A percentile compares a stretch with the other conserved stretches of the same genome.
These are phyloP conservation scores for Podospora anserina DNA, from an alignment of 495 filamentous ascomycete species.

Conservation along the genomic window DNA sequence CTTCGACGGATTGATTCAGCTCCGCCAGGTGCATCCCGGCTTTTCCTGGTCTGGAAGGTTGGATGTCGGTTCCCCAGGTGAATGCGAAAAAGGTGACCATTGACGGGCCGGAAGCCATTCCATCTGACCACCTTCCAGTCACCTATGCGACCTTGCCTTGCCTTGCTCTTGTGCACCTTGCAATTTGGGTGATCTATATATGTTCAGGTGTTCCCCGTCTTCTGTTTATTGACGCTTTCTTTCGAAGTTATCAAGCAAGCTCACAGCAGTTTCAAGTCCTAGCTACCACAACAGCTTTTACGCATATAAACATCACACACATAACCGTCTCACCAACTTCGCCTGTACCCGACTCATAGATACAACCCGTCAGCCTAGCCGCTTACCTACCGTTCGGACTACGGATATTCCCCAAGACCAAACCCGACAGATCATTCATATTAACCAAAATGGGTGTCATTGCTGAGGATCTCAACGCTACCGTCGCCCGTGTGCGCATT, in stretches of 20 bases:
- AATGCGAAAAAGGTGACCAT: not conserved
- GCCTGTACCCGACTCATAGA: not conserved
- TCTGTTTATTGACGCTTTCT: not conserved
- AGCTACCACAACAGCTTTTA: not conserved
- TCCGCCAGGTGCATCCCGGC: not conserved
- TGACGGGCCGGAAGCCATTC: not conserved
- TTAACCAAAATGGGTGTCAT: slow-evolving; percentile 16
- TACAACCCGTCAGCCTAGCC: not conserved
- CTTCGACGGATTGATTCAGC: not conserved
- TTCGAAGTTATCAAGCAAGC: not conserved
- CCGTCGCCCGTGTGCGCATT: slow-evolving; percentile 34
- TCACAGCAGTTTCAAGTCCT: not conserved
- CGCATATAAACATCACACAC: not conserved
- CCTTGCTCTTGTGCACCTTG: not conserved
- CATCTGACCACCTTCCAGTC: not conserved
- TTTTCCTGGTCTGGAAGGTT: not conserved
- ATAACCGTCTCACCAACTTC: not conserved
- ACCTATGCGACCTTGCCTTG: not conserved
- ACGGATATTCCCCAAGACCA: slow-evolving; percentile 32
- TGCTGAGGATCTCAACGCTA: slow-evolving; percentile 28
- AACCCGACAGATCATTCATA: not conserved
- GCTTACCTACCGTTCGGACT: slow-evolving; percentile 10
- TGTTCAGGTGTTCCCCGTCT: not conserved
- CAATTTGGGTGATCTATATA: not conserved
- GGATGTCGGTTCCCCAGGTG: not conserved